Percentiles rank a stretch among this genome's conserved stretches.
Conservation (phyloP, 208 protist genomes). For the Trichomonas gallinae region DNA sequence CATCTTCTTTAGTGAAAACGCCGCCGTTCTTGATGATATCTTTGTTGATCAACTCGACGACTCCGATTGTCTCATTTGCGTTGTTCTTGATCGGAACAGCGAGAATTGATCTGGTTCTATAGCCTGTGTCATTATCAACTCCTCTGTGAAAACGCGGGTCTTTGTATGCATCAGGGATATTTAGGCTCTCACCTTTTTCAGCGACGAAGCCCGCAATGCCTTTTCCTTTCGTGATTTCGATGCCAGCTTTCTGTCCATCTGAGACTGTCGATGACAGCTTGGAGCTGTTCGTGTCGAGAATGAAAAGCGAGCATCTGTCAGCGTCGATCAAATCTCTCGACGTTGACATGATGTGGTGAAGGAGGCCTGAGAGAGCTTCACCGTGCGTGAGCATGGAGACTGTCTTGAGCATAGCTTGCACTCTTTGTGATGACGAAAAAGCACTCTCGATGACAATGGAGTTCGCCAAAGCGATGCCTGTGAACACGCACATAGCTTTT, state of each 20-base stretch:
- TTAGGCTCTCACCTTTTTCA: not conserved
- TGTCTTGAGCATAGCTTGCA: not conserved
- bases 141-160: not conserved
- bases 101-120: slow-evolving; percentile 17
- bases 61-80: not conserved
- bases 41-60: slow-evolving; percentile 3
- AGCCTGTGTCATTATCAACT: slow-evolving; percentile 19
- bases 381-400: not conserved
- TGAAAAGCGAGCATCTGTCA: not conserved
- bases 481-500: not conserved
- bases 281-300: not conserved
- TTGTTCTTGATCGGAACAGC: not conserved
- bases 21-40: not conserved
- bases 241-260: not conserved
- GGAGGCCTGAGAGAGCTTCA: not conserved
- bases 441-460: not conserved
- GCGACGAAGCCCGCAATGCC: slow-evolving; percentile 22
- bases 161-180: slow-evolving; percentile 23
- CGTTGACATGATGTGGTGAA: not conserved
- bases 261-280: not conserved
- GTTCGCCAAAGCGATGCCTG: not conserved
- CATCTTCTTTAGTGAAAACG: not conserved
- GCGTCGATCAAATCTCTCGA: not conserved
- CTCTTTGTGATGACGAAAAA: not conserved
- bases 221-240: not conserved